Evolutionary conservation across 2,329 filamentous ascomycete genomes (phyloP), one percentile per base, ranked within the genome.

Genomic region (Cordyceps tenuipes): DNA sequence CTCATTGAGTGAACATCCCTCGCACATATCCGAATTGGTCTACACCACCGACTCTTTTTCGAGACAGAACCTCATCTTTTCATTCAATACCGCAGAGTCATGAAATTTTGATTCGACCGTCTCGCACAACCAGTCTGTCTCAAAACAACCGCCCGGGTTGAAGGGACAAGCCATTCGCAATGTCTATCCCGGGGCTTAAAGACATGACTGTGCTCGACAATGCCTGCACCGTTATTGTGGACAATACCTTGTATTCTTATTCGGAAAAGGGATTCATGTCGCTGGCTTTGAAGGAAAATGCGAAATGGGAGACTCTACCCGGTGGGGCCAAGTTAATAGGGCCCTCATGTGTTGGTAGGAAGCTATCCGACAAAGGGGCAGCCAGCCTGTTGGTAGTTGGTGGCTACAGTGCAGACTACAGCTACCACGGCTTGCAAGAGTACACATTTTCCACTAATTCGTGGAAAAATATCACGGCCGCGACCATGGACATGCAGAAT

Each of bases 201-300:
- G 41, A 53, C 13, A 19, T 26, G 57, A 80, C 85, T 69, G 78
- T 86, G 63, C 77, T 97, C 71, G 82, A 85, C 72, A 85, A 87
- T 73, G 86, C 90, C 68, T 97, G 93, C 75, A 91, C 91, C 61
- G 84, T 88, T 68, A 82, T 97, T 63, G 80, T 90, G 76, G 80
- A 91, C 70, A 86, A 91, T 72, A 91, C 86, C 13, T 83, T 97
- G 57, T 97, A 95, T 76, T 86, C 89, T 50, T 96, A 90, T 72
- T 90, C 90, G 6, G 75, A 84, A 9, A 75, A 83, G 51, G 89
- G 85, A 31, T 92, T 97, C 67, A 83, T 91, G 70, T 88, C 88
- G 9, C 74, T 97, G 64, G 73, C 79, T 13, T 75, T 97, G 64
- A 75, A 82, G 63, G 73, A 85, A 64, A 88, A 88, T 55, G 88